A percentile compares a stretch with the other conserved stretches of the same genome.
phyloP scores from a whole-genome alignment of 2,329 filamentous ascomycete genomes.

The Pseudogymnoascus sp. region DNA sequence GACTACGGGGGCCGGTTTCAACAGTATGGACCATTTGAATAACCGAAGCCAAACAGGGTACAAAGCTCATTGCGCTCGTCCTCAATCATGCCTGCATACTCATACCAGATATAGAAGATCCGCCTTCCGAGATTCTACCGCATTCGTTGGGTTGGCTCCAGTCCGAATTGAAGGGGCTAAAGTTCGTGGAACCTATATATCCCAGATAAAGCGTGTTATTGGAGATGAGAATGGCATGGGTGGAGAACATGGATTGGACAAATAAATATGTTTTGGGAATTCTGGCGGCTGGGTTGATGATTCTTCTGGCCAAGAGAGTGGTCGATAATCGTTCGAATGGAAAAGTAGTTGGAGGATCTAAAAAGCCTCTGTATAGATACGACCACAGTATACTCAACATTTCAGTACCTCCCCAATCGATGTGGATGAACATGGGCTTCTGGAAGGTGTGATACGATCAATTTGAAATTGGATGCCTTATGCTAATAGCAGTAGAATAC shows the following conservation, averaged over 20 bases:
- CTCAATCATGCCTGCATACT: not conserved
- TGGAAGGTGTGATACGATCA: conserved; percentile 11
- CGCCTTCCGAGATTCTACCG: not conserved
- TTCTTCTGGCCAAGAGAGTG: conserved; percentile 6
- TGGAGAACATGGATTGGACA: conserved; percentile 2
- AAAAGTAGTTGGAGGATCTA: not conserved
- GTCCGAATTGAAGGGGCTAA: not conserved
- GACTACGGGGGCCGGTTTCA: too few relatives aligned
- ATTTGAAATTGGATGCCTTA: not conserved
- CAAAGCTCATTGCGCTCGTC: not conserved
- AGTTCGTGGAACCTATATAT: not conserved
- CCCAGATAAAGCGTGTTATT: not conserved
- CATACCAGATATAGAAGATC: not conserved
- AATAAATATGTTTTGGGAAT: conserved; percentile 10
- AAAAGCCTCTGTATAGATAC: conserved; percentile 13
- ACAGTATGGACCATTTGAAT: not conserved
- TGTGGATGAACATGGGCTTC: conserved; percentile 17
- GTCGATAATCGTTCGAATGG: conserved; percentile 5
- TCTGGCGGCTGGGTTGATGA: conserved; percentile 1
- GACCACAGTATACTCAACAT: conserved; percentile 15
- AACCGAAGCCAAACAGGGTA: not conserved
- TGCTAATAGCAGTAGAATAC: conserved; percentile 11
- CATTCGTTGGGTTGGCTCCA: not conserved
- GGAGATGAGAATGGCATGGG: not conserved
- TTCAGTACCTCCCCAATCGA: conserved; percentile 8